Base-by-base conservation (phyloP, 179 eudicot species). In the Nepenthes alata region DNA sequence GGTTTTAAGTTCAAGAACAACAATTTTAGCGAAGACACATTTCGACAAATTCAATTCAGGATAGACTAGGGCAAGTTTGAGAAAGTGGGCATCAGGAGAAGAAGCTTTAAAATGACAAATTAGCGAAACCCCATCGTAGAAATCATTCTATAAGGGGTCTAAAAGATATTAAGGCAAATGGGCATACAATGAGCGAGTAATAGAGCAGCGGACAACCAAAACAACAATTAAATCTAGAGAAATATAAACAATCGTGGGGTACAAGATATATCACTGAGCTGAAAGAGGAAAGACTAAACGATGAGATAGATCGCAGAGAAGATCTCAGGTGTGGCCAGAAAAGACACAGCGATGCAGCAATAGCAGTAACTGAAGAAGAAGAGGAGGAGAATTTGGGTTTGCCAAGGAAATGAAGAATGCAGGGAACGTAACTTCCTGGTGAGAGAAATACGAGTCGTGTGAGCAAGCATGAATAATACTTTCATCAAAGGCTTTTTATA, bases 11-110 rank as follows among this genome's bases (percentile, higher is more conserved):
- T 37, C 60, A 69, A 67, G 38, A 47, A 47, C 37, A 48, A 41
- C 39, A 51, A 71, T 48, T 35, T 77, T 82, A 88, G 63, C 86
- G 86, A 75, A 69, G 37, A 70, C 85, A 83, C 89, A 83, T 81
- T 48, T 44, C 49, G 57, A 11, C 1, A 71, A 71, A 67, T 12
- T 34, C 16, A 37, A 65, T 34, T 55, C 15, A 55, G 44, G 52
- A 39, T 8, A 51, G 35, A 55, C 67, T 67, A 70, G 53, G 62
- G 59, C 72, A 72, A 77, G 9, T 65, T 71, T 25, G 58, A 60
- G 55, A 63, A 75, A 74, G 75, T 68, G 71, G 64, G 78, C 74
- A 74, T 60, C 60, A 49, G 49, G 60, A 62, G 53, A 75, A 69
- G 15, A 4, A 52, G 60, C 57, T 56, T 15, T 4, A 25, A 44